These are phyloP conservation scores for Helianthus tuberosus DNA, from an alignment of 129 eudicot genomes.

Conservation along the genomic window DNA sequence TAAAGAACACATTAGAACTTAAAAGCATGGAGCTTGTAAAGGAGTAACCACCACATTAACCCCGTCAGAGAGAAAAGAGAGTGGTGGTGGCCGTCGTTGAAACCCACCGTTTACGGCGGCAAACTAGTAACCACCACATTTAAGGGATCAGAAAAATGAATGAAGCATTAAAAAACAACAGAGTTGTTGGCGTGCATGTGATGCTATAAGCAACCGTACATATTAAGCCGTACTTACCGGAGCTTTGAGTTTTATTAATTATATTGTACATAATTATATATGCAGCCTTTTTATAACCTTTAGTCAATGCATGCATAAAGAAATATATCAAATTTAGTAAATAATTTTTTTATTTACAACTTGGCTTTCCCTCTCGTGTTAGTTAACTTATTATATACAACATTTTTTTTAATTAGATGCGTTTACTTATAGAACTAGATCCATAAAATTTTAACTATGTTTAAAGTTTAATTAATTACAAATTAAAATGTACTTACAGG, in stretches of 20 bases:
- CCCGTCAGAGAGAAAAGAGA: background rate
- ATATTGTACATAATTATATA: background rate
- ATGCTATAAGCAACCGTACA: conserved; percentile 1
- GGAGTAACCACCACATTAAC: background rate
- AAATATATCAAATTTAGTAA: background rate
- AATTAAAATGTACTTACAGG: background rate
- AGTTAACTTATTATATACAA: background rate
- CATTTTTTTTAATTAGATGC: too few relatives aligned
- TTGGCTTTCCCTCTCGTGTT: background rate
- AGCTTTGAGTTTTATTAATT: background rate
- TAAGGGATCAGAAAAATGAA: background rate
- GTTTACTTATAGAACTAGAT: background rate
- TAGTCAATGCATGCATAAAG: background rate
- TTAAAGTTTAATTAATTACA: background rate
- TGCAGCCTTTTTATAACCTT: background rate
- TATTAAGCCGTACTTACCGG: conserved; percentile 7
- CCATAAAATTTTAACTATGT: background rate
- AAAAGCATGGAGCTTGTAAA: background rate
- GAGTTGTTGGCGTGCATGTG: conserved; percentile 5
- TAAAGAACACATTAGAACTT: too few relatives aligned
- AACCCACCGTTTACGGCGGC: background rate
- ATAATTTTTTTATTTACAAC: background rate
- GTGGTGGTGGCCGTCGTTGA: background rate
- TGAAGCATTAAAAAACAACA: background rate
- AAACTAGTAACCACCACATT: background rate